Evolutionary conservation across 2,329 filamentous ascomycete species (phyloP).

Genomic region (Cordyceps militaris): DNA sequence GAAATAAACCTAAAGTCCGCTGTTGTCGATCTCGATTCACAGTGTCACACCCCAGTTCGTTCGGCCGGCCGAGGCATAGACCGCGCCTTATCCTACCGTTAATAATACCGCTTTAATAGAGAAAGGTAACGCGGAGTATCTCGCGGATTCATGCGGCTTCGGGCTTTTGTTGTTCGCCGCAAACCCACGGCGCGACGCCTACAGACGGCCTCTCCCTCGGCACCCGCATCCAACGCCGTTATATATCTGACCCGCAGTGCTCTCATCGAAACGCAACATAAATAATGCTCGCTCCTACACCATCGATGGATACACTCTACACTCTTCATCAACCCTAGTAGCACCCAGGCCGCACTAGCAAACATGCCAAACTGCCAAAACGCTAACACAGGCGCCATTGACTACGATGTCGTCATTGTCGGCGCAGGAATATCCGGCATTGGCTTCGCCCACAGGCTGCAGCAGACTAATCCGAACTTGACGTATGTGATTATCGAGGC

Average conservation of each 20-base stretch:
- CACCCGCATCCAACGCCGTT: neutral
- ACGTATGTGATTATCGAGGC: slow-evolving; percentile 64
- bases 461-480: slow-evolving; percentile 46
- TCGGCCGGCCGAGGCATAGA: too few relatives aligned
- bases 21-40: too few relatives aligned
- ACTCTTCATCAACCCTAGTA: too few relatives aligned
- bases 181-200: neutral
- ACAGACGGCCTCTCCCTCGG: neutral
- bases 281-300: neutral
- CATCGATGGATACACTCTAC: neutral
- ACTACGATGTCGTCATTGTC: slow-evolving; percentile 54
- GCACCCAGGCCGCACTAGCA: neutral
- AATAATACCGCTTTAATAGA: too few relatives aligned
- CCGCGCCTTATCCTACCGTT: too few relatives aligned
- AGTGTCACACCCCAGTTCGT: too few relatives aligned
- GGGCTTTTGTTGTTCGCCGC: neutral
- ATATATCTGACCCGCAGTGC: neutral
- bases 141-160: too few relatives aligned
- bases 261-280: neutral
- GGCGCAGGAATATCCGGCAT: slow-evolving; percentile 72
- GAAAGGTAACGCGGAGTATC: too few relatives aligned
- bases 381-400: neutral
- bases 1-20: neutral
- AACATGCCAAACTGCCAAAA: neutral
- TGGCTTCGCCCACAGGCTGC: slow-evolving; percentile 63